Percentiles rank a stretch among this genome's conserved stretches.
Conservation (phyloP, 2,329 filamentous ascomycete genomes). For the Aureobasidium pullulans region DNA sequence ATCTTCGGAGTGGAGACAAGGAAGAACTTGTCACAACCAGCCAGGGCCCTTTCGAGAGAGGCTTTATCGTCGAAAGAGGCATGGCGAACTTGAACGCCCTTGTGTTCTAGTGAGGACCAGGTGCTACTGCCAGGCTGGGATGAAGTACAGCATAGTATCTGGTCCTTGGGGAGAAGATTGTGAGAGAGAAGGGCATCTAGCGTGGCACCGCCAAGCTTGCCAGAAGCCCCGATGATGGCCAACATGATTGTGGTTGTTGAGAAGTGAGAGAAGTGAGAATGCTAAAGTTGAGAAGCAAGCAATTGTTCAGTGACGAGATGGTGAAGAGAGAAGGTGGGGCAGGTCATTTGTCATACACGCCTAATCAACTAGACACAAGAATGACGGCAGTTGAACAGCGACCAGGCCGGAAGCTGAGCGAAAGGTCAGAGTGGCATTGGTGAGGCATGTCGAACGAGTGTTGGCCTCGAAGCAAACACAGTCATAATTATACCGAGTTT, state of each 20-base stretch:
- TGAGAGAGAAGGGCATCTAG: slow-evolving; percentile 35
- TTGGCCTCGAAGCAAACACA: too few relatives aligned
- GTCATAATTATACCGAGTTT: too few relatives aligned
- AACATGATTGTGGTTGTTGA: slow-evolving; percentile 19
- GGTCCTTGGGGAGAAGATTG: slow-evolving; percentile 29
- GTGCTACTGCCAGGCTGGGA: slow-evolving; percentile 22
- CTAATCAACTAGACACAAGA: neutral
- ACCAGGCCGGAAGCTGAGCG: neutral
- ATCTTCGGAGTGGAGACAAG: slow-evolving; percentile 39
- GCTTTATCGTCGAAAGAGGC: slow-evolving; percentile 34
- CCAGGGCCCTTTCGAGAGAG: slow-evolving; percentile 28
- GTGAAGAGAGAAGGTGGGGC: neutral
- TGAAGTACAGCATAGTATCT: slow-evolving; percentile 32
- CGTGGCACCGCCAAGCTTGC: slow-evolving; percentile 39
- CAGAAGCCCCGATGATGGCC: slow-evolving; percentile 38
- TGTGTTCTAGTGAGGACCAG: slow-evolving; percentile 13
- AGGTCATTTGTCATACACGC: slow-evolving; percentile 3
- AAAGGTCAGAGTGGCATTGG: neutral
- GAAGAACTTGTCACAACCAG: slow-evolving; percentile 35
- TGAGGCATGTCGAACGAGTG: neutral
- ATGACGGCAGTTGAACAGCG: neutral
- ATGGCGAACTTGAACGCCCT: slow-evolving; percentile 29
- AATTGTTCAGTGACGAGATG: neutral
- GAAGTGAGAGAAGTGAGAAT: neutral
- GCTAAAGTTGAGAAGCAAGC: neutral